A percentile compares a stretch with the other conserved stretches of the same genome.
Evolutionary conservation across 306 rosid species (phyloP).

Genomic region (Urtica urens): DNA sequence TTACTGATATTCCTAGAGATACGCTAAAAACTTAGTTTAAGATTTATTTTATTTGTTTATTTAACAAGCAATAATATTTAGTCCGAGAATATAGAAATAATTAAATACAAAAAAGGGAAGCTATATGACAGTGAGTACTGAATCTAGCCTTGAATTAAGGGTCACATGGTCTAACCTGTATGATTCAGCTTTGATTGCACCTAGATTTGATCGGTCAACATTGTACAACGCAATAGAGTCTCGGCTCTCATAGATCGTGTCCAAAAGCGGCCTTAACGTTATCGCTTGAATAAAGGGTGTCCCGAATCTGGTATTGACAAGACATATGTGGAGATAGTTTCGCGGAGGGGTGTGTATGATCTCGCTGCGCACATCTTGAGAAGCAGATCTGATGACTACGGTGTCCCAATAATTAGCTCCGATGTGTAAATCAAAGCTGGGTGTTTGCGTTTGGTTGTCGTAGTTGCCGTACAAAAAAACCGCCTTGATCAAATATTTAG

Average conservation of each 20-base stretch:
- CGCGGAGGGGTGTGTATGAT: slow-evolving; percentile 19
- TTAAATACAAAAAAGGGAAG: no score
- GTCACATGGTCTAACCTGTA: no score
- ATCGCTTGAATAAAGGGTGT: slow-evolving; percentile 31
- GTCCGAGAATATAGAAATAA: no score
- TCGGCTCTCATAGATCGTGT: slow-evolving; percentile 1
- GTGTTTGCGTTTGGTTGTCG: slow-evolving; percentile 10
- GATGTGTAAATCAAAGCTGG: slow-evolving; percentile 17
- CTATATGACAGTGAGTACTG: no score
- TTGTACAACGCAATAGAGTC: not conserved
- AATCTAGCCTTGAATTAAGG: no score
- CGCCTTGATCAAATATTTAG: slow-evolving; percentile 23
- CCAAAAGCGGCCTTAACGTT: slow-evolving; percentile 23
- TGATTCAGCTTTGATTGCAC: not conserved
- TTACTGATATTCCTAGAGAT: no score
- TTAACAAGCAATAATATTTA: no score
- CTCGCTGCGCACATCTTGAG: not conserved
- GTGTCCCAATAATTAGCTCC: slow-evolving; percentile 25
- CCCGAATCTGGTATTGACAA: slow-evolving; percentile 22
- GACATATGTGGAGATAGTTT: slow-evolving; percentile 23
- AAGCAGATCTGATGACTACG: not conserved
- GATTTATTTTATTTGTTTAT: no score
- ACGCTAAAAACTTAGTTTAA: no score
- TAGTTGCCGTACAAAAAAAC: slow-evolving; percentile 23
- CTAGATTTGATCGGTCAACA: not conserved